Evolutionary conservation across 2,329 filamentous ascomycete species (phyloP), one percentile per base, ranked within the genome.

Genomic region (Stenocarpella maydis): DNA sequence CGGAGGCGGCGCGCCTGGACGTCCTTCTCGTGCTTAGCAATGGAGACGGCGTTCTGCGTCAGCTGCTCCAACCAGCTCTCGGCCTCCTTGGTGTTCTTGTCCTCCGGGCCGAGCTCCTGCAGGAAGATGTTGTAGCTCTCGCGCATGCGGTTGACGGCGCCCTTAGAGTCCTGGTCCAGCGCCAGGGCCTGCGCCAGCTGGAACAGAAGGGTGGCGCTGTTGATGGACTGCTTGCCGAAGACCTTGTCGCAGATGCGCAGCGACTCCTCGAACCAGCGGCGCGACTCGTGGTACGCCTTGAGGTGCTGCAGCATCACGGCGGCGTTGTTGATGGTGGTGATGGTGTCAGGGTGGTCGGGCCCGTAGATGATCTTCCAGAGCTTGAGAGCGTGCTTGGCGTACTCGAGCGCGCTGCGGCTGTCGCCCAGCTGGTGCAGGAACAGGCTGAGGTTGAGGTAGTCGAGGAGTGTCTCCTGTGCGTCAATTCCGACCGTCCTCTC

Each of bases 331-430:
- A 98, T 92, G 19, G 96, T 98, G 10, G 97, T 99, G 81, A 99
- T 98, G 10, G 94, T 97, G 82, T 99, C 96, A 3, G 96, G 96
- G 81, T 99, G 96, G 76, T 94, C 92, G 37, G 91, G 85, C 39
- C 96, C 96, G 78, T 98, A 99, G 76, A 98, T 95, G 75, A 98
- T 88, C 85, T 97, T 98, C 95, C 95, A 98, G 72, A 99, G 86
- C 78, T 96, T 91, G 74, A 99, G 88, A 8, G 96, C 96, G 79
- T 99, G 96, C 79, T 93, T 93, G 73, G 97, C 92, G 78, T 97
- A 98, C 15, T 88, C 86, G 67, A 99, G 85, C n/a, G 95, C 96
- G 70, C 89, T 87, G 81, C 91, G 92, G 77, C 95, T 98, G 79
- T 98, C 95, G 73, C 95, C 95, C 61, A 90, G 91, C 71, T 94